A percentile compares a stretch with the other conserved stretches of the same genome.
These are phyloP conservation scores for Lachnellula hyalina DNA, from an alignment of 2,329 filamentous ascomycete species.

Conservation along the genomic window DNA sequence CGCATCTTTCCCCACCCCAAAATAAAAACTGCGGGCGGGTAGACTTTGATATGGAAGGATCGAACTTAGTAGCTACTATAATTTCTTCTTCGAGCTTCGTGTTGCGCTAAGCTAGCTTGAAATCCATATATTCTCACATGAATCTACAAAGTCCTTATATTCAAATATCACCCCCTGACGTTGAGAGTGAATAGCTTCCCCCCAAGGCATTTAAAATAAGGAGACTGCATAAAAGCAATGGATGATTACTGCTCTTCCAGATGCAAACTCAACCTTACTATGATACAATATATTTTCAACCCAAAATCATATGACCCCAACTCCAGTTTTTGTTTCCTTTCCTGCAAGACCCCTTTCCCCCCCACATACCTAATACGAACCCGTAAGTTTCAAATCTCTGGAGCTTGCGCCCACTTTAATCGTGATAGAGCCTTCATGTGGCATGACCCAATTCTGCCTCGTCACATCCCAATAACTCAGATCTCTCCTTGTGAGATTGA, in stretches of 20 bases:
- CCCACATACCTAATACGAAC: constrained; percentile 18
- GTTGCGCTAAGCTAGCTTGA: too few species aligned
- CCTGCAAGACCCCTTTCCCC: neutral
- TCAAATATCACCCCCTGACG: too few species aligned
- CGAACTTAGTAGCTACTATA: too few species aligned
- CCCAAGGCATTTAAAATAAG: too few species aligned
- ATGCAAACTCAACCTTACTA: neutral
- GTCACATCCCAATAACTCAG: constrained; percentile 66
- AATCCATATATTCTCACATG: too few species aligned
- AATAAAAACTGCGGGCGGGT: too few species aligned
- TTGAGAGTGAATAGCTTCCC: too few species aligned
- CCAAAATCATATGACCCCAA: neutral
- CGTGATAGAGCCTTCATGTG: constrained; percentile 39
- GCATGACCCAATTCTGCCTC: constrained; percentile 64
- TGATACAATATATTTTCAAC: neutral
- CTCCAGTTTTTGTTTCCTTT: neutral
- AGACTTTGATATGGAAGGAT: too few species aligned
- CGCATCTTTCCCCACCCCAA: too few species aligned
- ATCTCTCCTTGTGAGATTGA: constrained; percentile 60
- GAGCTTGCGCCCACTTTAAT: constrained; percentile 37
- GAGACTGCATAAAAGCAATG: neutral
- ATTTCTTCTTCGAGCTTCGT: too few species aligned
- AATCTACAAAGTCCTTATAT: too few species aligned
- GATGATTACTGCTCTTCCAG: neutral
- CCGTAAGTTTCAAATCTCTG: constrained; percentile 31